Base-by-base conservation (phyloP, 805 yeast species). In the Huiozyma naganishii region DNA sequence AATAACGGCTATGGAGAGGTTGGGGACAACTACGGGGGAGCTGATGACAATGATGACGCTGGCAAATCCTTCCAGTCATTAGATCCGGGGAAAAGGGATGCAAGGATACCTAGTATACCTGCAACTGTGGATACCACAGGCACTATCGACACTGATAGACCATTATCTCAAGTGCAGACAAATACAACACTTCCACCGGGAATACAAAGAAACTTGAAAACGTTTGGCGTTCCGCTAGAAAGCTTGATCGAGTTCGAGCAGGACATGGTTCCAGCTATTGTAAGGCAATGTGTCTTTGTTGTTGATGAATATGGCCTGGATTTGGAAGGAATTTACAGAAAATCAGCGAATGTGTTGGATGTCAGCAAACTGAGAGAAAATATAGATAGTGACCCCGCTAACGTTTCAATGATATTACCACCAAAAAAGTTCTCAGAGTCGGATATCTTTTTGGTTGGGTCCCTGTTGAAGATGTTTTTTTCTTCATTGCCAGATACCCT, bases 231-330 rank as follows among this genome's bases (percentile, higher is more conserved):
- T 0, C 81, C 95, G 1, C 71, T 92, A n/a, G 94, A 83, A 46
- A 77, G 71, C 7, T 66, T 86, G 37, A 77, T 88, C 13, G 82
- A 80, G 48, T 79, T 74, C 52, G 96, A 94, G 49, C 90, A 88
- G 43, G 95, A 86, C 51, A 81, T 85, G 62, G 96, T 92, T 5
- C 99, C 99, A 1, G 73, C 83, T 12, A 76, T 92, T 40, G 98
- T 92, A 8, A 80, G 81, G 49, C 85, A 81, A 57, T 89, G 97
- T 69, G 83, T 90, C 41, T 81, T 80, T 49, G 81, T 89, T 6
- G 79, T 92, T 32, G 97, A 92, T 57, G 73, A 72, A 36, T 80
- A 83, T 59, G 99, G 99, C 1, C 61, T 83, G 34, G 81, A 85
- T 41, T 68, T 84, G 32, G 97, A 88, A 59, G 97, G 97, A 0